Base-by-base conservation (phyloP, 164 flowering plant genomes). In the Vitis labrusca region DNA sequence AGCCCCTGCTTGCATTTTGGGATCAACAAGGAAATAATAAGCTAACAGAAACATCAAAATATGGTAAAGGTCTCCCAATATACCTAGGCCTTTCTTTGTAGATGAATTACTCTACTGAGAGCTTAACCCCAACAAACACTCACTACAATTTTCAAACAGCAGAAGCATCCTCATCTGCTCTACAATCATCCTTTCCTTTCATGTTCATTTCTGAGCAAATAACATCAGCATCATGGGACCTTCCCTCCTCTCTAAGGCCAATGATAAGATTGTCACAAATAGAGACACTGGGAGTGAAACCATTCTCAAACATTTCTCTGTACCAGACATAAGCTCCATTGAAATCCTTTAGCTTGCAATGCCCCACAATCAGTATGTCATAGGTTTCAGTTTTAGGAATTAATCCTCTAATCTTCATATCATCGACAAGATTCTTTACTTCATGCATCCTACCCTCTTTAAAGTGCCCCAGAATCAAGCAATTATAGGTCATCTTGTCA, bases 261-360 rank as follows among this genome's bases (percentile, higher is more conserved):
- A 37, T 63, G 8, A 77, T 58, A n/a, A 92, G 85, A 64, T 80
- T 79, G 12, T 81, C 67, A 70, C 84, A 76, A 2, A 67, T 57
- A 53, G 67, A 13, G n/a, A 67, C 66, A 71, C 47, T 59, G 11
- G 79, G 85, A 7, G 73, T 60, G 71, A 85, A 83, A 53, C 86
- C 85, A 47, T 73, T 76, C 47, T 76, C 86, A 52, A 71, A 57
- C 94, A 90, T 90, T 73, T 90, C 94, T 66, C 76, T 75, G 57
- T 78, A 89, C 85, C 89, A 86, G 63, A 8, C 30, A 75, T 86
- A 88, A 12, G 93, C 94, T 19, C 84, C 86, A 30, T 9, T 9
- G 53, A 79, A 84, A 68, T 89, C 82, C 27, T 74, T 82, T 5
- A 75, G 55, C 64, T 84, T 80, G 74, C 89, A 88, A 65, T 78